Evolutionary conservation across 805 yeast genomes (phyloP).

Genomic region (Ogataea glucozyma): DNA sequence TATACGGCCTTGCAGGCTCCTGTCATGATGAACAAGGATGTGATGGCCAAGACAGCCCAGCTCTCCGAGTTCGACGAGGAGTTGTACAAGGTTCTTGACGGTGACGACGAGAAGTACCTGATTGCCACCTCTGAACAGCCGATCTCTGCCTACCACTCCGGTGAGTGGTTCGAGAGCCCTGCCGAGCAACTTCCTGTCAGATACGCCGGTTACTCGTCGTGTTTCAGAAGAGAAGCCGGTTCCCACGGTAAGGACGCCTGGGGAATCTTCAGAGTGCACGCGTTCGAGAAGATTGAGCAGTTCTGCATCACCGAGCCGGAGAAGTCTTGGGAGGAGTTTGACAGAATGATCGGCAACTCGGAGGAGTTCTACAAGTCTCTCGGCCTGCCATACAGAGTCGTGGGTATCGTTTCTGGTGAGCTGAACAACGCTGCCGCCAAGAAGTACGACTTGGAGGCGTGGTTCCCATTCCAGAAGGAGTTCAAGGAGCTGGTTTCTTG

Average conservation of each 20-base stretch:
- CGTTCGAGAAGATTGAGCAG: constrained; percentile 97
- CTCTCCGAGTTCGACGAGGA: constrained; percentile 98
- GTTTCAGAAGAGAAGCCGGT: constrained; percentile 99
- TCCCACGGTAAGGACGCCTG: constrained; percentile 99
- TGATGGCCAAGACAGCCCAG: constrained; percentile 99
- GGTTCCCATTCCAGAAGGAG: constrained; percentile 99
- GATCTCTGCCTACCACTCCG: constrained; percentile 94
- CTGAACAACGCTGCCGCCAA: constrained; percentile 98
- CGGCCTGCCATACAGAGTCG: constrained; percentile 94
- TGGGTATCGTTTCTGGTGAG: constrained; percentile 97
- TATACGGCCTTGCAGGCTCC: constrained; percentile 96
- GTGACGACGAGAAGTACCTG: constrained; percentile 95
- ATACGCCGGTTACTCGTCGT: constrained; percentile 97
- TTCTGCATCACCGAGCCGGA: constrained; percentile 96
- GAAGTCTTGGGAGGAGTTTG: constrained; percentile 96
- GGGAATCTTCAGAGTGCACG: constrained; percentile 99
- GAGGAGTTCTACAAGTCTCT: constrained; percentile 93
- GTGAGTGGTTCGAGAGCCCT: constrained; percentile 98
- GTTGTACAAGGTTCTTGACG: constrained; percentile 93
- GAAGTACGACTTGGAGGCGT: constrained; percentile 97
- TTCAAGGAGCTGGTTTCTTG: constrained; percentile 97
- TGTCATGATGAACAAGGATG: constrained; percentile 99
- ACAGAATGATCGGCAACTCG: constrained; percentile 85
- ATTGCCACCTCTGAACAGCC: constrained; percentile 99
- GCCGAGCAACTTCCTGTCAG: constrained; percentile 94